Evolutionary conservation across 169 alveolate genomes (phyloP).

Genomic region (Hepatocystis sp.): DNA sequence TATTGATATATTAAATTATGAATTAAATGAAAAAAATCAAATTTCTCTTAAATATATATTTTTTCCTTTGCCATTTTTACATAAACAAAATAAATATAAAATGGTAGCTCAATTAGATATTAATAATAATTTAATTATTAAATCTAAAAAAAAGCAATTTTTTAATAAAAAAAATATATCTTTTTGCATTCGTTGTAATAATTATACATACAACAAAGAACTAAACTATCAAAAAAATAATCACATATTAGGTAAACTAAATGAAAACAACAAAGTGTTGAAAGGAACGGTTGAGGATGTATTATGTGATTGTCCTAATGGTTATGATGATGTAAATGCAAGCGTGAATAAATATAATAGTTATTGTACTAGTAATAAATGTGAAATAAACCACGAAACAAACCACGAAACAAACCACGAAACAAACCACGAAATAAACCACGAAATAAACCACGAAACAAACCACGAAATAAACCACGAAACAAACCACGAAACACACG

Average conservation of each 20-base stretch:
- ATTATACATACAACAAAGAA: too few species aligned
- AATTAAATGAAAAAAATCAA: conserved; percentile 27
- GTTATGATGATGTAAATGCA: too few species aligned
- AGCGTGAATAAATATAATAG: too few species aligned
- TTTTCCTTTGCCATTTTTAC: conserved; percentile 36
- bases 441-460: not conserved
- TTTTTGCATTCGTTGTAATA: too few species aligned
- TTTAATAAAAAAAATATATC: too few species aligned
- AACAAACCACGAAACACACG: not conserved
- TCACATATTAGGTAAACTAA: too few species aligned
- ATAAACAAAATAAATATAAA: conserved; percentile 6
- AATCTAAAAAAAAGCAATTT: too few species aligned
- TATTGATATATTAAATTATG: conserved; percentile 63
- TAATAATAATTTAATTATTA: conserved; percentile 21
- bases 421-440: not conserved
- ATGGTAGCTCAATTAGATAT: conserved; percentile 27
- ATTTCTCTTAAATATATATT: conserved; percentile 56
- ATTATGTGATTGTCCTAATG: too few species aligned
- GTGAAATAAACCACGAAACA: not conserved
- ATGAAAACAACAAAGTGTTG: too few species aligned
- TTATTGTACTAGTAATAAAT: too few species aligned
- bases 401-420: not conserved
- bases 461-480: not conserved
- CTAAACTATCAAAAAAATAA: too few species aligned
- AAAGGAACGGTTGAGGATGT: too few species aligned